A percentile compares a stretch with the other conserved stretches of the same genome.
phyloP scores from a whole-genome alignment of 352 stramenopile species.

The Phytopythium aichiense region DNA sequence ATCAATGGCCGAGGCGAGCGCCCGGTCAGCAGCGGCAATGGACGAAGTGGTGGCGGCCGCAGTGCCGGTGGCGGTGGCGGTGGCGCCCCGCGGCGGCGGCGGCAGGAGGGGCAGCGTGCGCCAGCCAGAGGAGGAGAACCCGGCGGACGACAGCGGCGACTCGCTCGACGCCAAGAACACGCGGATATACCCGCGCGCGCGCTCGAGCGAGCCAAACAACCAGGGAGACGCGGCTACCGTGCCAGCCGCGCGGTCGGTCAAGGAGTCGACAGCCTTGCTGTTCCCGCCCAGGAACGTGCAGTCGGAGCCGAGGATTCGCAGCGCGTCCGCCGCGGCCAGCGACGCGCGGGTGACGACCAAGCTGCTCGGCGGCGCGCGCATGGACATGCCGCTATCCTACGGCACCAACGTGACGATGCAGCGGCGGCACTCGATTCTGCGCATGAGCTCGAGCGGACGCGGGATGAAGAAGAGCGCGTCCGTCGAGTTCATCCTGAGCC shows the following conservation, averaged over 20 bases:
- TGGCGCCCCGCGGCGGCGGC: background rate
- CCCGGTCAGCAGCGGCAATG: background rate
- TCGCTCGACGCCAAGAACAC: slow-evolving; percentile 1
- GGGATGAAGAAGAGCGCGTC: slow-evolving; percentile 58
- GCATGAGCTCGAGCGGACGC: slow-evolving; percentile 42
- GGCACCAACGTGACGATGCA: slow-evolving; percentile 27
- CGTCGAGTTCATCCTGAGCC: slow-evolving; percentile 64
- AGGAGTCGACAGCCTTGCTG: background rate
- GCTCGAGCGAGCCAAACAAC: background rate
- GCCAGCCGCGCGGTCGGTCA: background rate
- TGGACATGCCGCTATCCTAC: slow-evolving; percentile 18
- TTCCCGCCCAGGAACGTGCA: slow-evolving; percentile 3
- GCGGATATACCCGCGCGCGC: background rate
- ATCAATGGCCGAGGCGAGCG: background rate
- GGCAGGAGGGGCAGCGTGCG: background rate
- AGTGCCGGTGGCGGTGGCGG: background rate
- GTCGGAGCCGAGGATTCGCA: slow-evolving; percentile 16
- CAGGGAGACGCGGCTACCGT: background rate
- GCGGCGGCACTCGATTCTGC: slow-evolving; percentile 55
- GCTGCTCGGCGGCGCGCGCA: slow-evolving; percentile 4
- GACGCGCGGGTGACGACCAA: slow-evolving; percentile 6
- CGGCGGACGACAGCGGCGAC: slow-evolving; percentile 6
- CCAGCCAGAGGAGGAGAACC: slow-evolving; percentile 32
- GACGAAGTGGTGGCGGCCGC: background rate
- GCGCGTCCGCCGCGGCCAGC: slow-evolving; percentile 16